Evolutionary conservation across 2,329 filamentous ascomycete species (phyloP).

Genomic region (Pseudogymnoascus sp.): DNA sequence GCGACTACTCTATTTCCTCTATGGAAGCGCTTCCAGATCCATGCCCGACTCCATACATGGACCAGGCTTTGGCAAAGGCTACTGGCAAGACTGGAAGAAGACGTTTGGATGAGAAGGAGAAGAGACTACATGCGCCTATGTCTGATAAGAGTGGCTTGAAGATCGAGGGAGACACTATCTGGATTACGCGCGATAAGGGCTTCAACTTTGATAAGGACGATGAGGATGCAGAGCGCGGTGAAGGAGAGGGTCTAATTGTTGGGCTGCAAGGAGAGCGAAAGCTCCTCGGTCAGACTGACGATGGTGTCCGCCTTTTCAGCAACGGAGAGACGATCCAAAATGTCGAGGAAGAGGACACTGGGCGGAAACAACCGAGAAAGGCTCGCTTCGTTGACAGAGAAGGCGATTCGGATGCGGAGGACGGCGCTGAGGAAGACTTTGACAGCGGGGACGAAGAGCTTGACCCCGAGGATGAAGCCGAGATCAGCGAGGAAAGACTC

Average conservation of each 20-base stretch:
- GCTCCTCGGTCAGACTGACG: constrained; percentile 72
- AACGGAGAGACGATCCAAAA: constrained; percentile 61
- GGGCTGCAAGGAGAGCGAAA: constrained; percentile 75
- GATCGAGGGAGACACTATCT: constrained; percentile 95
- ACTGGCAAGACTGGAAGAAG: constrained; percentile 73
- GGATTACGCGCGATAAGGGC: constrained; percentile 64
- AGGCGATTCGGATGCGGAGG: constrained; percentile 48
- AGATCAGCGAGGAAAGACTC: constrained; percentile 51
- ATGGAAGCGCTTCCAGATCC: constrained; percentile 90
- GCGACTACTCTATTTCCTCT: constrained; percentile 73
- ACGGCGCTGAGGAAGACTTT: constrained; percentile 44
- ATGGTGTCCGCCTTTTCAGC: constrained; percentile 78
- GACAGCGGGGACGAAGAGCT: constrained; percentile 44
- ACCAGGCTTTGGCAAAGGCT: constrained; percentile 76
- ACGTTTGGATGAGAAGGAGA: constrained; percentile 90
- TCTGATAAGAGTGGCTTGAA: constrained; percentile 93
- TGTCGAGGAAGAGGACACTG: constrained; percentile 50
- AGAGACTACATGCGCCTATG: constrained; percentile 94
- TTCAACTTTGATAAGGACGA: constrained; percentile 65
- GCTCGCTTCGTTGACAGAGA: constrained; percentile 53
- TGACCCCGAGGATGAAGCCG: constrained; percentile 44
- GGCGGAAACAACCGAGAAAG: constrained; percentile 50
- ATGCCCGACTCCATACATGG: constrained; percentile 86
- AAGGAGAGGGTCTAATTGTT: constrained; percentile 92
- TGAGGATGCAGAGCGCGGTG: constrained; percentile 63